Base-by-base conservation (phyloP, 2,329 filamentous ascomycete genomes). In the Didymella segeticola region DNA sequence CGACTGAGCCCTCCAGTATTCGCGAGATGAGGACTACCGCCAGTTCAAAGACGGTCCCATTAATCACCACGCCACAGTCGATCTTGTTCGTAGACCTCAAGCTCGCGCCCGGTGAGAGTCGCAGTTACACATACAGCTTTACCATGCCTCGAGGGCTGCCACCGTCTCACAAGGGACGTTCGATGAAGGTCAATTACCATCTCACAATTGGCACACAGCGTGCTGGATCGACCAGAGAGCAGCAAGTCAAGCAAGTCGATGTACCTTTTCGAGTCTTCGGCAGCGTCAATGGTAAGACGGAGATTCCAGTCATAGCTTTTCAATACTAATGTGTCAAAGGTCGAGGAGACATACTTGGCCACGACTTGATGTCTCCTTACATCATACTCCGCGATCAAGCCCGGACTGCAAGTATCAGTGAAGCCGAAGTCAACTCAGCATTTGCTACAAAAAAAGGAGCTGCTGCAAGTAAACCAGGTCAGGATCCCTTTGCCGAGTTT, bases 341-440 rank as follows among this genome's bases (percentile, higher is more conserved):
- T 56, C 85, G 91, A 63, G 93, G 93, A 60, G 91, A 96, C 66
- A 89, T 96, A 27, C 82, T 97, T 12, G 91, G 92, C 1, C 93
- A 99, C 73, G 93, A 99, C 73, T 80, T 99, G 12, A 96, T 97
- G 89, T 89, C 87, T 31, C 95, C 95, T 0, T 96, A 98, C 69
- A 90, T 98, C 25, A 81, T 98, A 47, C 82, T 98, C 37, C 88
- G 87, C 50, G 93, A 98, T 67, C 85, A 90, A 72, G 93, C 95
- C 2, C 83, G 83, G 52, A 74, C 78, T 50, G 60, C 71, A 34
- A 71, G 61, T 55, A 49, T 85, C 22, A 65, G 63, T 22, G 31
- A 53, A 6, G 42, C 46, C 20, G 33, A 56, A 9, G 33, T 31
- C 47, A 56, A 58, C 14, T 63, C 62, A n/a, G 43, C 58, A 4